These are phyloP conservation scores for Coffea humblotiana DNA, from an alignment of 305 asterid species.

Conservation along the genomic window DNA sequence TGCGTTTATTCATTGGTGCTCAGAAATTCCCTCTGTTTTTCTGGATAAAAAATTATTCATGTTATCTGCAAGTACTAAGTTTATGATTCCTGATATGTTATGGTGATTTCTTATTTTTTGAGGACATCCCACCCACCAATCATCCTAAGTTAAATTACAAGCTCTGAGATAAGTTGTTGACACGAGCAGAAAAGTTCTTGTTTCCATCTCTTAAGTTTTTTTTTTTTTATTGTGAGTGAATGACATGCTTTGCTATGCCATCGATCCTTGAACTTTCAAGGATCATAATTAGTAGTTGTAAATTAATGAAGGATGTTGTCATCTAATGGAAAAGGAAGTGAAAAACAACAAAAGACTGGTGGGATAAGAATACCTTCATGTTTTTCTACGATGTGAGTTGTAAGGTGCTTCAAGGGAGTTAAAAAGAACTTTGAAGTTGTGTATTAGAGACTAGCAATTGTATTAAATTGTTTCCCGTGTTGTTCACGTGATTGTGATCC, in stretches of 20 bases:
- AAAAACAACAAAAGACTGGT: slow-evolving; percentile 16
- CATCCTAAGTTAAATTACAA: neutral
- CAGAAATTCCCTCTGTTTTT: neutral
- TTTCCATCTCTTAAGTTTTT: neutral
- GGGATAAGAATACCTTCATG: slow-evolving; percentile 18
- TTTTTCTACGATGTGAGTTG: neutral
- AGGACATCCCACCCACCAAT: neutral
- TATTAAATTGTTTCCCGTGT: slow-evolving; percentile 8
- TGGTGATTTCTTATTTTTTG: neutral
- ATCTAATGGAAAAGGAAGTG: slow-evolving; percentile 17
- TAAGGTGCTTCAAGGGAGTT: neutral
- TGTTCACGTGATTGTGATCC: slow-evolving; percentile 46
- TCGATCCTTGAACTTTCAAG: slow-evolving; percentile 2
- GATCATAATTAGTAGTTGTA: too few relatives aligned
- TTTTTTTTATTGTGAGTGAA: neutral
- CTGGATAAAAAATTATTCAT: neutral
- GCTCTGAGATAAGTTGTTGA: neutral
- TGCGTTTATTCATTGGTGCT: too few relatives aligned
- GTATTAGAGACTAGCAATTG: neutral
- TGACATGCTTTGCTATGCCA: slow-evolving; percentile 13
- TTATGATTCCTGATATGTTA: neutral
- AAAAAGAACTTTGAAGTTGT: neutral
- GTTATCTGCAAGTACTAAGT: neutral
- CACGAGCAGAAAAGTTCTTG: neutral
- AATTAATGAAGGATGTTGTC: slow-evolving; percentile 3